Evolutionary conservation across 495 filamentous ascomycete species (phyloP).

Genomic region (Lindgomyces ingoldianus): DNA sequence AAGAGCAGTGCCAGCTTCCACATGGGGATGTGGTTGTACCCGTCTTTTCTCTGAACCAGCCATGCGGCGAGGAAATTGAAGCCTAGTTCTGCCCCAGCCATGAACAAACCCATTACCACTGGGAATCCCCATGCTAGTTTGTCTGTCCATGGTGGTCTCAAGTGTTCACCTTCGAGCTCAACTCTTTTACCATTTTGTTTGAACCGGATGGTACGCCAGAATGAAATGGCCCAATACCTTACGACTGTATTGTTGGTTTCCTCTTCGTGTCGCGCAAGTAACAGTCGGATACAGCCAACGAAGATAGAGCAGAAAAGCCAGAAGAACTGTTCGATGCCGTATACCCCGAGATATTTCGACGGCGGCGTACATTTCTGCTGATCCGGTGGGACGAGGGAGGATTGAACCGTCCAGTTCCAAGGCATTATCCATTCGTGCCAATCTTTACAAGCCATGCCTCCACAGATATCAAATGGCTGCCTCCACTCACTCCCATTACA

Average conservation of each 20-base stretch:
- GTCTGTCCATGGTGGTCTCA: not conserved
- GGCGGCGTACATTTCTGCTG: not conserved
- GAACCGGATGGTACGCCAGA: not conserved
- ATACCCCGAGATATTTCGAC: not conserved
- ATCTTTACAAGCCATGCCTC: constrained; percentile 7
- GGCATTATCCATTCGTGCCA: constrained; percentile 11
- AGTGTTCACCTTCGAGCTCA: not conserved
- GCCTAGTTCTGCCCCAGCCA: not conserved
- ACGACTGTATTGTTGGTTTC: not conserved
- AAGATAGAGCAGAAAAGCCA: not conserved
- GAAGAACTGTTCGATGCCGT: constrained; percentile 1
- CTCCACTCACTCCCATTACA: constrained; percentile 11
- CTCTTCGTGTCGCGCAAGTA: not conserved
- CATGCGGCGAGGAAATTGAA: constrained; percentile 5
- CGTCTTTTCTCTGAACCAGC: not conserved
- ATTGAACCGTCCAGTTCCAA: constrained; percentile 5
- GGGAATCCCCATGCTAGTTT: constrained; percentile 7
- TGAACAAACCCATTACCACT: not conserved
- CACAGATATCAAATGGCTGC: constrained; percentile 1
- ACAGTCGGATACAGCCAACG: not conserved
- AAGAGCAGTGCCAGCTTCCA: constrained; percentile 2
- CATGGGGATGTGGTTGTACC: not conserved
- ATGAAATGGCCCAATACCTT: not conserved
- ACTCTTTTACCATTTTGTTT: not conserved
- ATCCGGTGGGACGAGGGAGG: not conserved